phyloP scores from a whole-genome alignment of 225 moss, liverwort and hornwort species.

The Physcomitrium patens region DNA sequence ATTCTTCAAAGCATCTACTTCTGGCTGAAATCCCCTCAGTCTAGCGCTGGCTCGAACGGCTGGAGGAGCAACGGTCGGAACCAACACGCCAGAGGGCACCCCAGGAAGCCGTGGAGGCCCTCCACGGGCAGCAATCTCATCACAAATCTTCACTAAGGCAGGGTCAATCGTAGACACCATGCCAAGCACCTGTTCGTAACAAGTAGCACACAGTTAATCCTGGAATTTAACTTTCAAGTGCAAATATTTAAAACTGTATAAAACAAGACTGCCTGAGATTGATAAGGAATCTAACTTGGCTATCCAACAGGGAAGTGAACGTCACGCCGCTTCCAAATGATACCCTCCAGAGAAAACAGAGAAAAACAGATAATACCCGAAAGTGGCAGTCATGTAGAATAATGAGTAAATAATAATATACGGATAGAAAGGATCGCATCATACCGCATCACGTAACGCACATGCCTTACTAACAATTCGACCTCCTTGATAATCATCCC shows the following conservation, averaged over 20 bases:
- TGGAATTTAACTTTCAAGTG: not conserved
- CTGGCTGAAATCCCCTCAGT: constrained; percentile 71
- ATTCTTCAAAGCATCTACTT: constrained; percentile 54
- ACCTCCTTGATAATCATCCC: constrained; percentile 81
- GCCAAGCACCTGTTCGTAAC: constrained; percentile 64
- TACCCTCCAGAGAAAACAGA: not conserved
- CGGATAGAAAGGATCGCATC: not conserved
- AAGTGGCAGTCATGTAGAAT: not conserved
- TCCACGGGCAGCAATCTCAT: constrained; percentile 63
- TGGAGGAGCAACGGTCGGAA: constrained; percentile 55
- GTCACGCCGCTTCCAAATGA: not conserved
- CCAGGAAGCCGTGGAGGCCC: constrained; percentile 58
- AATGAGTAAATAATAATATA: too few relatives aligned
- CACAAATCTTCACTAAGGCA: constrained; percentile 63
- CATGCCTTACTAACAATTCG: constrained; percentile 89
- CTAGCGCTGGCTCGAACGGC: constrained; percentile 71
- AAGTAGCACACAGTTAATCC: constrained; percentile 15
- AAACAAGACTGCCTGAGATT: not conserved
- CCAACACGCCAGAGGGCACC: constrained; percentile 52
- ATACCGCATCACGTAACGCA: constrained; percentile 80
- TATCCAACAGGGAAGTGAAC: not conserved
- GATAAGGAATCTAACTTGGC: not conserved
- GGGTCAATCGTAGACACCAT: constrained; percentile 82
- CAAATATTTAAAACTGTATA: not conserved
- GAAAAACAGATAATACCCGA: not conserved